Base-by-base conservation (phyloP, 768 basidiomycete genomes). In the Solioccasus polychromus region DNA sequence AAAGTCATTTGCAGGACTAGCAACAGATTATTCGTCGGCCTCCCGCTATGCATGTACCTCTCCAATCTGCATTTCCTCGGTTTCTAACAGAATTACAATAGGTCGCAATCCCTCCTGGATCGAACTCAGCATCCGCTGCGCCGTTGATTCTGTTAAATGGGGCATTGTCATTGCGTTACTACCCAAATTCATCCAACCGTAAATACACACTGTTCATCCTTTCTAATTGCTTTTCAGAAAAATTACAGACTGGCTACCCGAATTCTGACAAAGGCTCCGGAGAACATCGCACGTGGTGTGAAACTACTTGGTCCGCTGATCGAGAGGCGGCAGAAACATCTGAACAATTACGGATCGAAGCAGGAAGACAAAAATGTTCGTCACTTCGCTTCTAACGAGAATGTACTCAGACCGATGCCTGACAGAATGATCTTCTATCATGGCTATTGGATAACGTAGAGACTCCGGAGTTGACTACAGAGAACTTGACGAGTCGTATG, bases 21-120 rank as follows among this genome's bases (percentile, higher is more conserved):
- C 38, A 76, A 74, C 45, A 69, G 79, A 9, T 41, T 71, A 2
- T 75, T 79, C 44, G 70, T 79, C n/a, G 79, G 78, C 0, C 58
- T 69, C 32, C 74, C 75, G 2, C 28, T 74, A 4, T 79, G 77
- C 75, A 40, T 15, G 51, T 9, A 20, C 31, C 9, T 30, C 25
- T 4, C 8, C 12, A n/a, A 5, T n/a, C 17, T 3, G 7, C n/a
- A 12, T 3, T 12, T 10, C 9, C 1, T n/a, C 19, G n/a, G 3
- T 35, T 22, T 23, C 37, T 15, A 9, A 45, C n/a, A n/a, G n/a
- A n/a, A 29, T 29, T 2, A 10, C 35, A 10, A 4, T 23, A 76
- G 74, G 74, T 51, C 65, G 72, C 14, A 46, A 75, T 34, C 52
- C 59, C 5, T 68, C 65, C 6, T 75, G 68, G 43, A 39, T 57